Conservation (phyloP, 2,329 filamentous ascomycete genomes). For the Rutstroemia sp. region DNA sequence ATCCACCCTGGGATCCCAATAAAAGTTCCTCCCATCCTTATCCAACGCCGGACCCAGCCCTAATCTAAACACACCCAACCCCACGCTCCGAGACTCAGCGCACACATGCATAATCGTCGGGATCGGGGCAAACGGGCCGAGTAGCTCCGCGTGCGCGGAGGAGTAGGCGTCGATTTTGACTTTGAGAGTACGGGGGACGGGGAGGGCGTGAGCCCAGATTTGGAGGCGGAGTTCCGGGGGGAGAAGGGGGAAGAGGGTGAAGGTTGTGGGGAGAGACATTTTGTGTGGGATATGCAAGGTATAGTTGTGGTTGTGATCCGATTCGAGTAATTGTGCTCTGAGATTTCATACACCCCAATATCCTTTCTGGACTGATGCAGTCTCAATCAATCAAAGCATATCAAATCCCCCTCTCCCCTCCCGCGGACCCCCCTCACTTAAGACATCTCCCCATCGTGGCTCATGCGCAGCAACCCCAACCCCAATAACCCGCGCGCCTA, state of each 20-base stretch:
- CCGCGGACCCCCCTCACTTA: too few species aligned
- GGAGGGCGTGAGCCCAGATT: neutral
- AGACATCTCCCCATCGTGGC: too few species aligned
- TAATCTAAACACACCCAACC: neutral
- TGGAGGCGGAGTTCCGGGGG: neutral
- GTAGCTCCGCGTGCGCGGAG: neutral
- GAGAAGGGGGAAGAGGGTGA: neutral
- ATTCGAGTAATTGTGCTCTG: too few species aligned
- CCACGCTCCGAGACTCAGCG: constrained; percentile 4
- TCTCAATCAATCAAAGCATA: too few species aligned
- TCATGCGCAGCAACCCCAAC: too few species aligned
- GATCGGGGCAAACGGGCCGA: constrained; percentile 12
- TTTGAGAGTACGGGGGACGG: neutral
- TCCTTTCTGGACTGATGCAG: too few species aligned
- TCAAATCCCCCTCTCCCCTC: too few species aligned
- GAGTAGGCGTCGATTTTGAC: neutral
- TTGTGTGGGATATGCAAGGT: too few species aligned
- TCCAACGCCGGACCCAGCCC: neutral
- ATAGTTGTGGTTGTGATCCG: too few species aligned
- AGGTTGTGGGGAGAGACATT: neutral
- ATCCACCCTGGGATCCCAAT: constrained; percentile 2
- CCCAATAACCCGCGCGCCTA: too few species aligned
- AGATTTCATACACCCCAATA: too few species aligned
- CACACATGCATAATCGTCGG: constrained; percentile 12
- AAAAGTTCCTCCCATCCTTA: neutral